Percentiles rank a stretch among this genome's conserved stretches.
phyloP scores from a whole-genome alignment of 176 grass and related monocot species.

The Musa acuminata region DNA sequence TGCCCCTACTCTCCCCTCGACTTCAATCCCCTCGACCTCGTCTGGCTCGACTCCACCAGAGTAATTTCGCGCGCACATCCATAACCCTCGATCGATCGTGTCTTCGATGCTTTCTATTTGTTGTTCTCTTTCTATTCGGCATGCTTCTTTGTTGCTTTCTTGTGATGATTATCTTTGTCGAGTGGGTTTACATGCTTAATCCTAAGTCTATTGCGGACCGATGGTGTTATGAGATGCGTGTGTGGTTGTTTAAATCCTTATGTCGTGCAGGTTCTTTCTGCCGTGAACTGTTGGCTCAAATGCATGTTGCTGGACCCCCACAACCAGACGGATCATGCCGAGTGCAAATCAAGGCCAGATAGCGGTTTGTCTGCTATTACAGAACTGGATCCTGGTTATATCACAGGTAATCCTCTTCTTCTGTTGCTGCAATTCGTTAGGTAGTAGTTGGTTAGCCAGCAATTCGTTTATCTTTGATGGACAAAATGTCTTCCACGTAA shows the following conservation, averaged over 20 bases:
- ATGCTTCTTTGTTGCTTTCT: background rate
- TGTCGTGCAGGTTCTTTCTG: conserved; percentile 70
- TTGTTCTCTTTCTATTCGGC: background rate
- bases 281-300: conserved; percentile 94
- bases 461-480: background rate
- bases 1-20: conserved; percentile 95
- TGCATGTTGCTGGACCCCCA: conserved; percentile 94
- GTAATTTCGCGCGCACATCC: conserved; percentile 21
- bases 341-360: conserved; percentile 95
- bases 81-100: background rate
- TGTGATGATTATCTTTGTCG: background rate
- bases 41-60: conserved; percentile 88
- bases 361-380: conserved; percentile 93
- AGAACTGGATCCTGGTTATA: conserved; percentile 93
- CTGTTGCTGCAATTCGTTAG: background rate
- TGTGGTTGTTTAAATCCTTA: background rate
- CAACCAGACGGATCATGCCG: conserved; percentile 77
- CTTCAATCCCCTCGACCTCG: conserved; percentile 89
- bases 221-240: background rate
- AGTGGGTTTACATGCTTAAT: background rate
- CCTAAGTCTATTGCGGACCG: background rate
- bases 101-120: background rate
- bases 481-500: background rate
- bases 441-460: background rate
- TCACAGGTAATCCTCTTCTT: conserved; percentile 49